A percentile compares a stretch with the other conserved stretches of the same genome.
These are phyloP conservation scores for Cladorrhinum sp. DNA, from an alignment of 2,329 filamentous ascomycete genomes.

Conservation along the genomic window DNA sequence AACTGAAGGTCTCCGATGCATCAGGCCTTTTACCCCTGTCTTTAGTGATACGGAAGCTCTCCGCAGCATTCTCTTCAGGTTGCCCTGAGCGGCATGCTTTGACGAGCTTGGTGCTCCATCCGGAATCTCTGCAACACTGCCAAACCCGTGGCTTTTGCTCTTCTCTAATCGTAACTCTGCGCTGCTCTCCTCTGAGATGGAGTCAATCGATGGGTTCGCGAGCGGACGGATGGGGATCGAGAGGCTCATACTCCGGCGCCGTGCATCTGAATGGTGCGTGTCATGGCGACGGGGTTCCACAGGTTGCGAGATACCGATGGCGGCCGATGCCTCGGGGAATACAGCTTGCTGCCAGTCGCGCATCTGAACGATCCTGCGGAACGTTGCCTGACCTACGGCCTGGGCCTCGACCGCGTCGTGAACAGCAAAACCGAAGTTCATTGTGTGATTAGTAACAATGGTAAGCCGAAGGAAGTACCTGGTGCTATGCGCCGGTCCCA, in stretches of 20 bases:
- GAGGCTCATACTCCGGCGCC: conserved; percentile 48
- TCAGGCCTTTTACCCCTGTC: conserved; percentile 42
- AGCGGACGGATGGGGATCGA: conserved; percentile 48
- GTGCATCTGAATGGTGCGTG: conserved; percentile 35
- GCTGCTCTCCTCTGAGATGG: conserved; percentile 36
- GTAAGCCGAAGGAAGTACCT: not conserved
- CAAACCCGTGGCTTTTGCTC: conserved; percentile 27
- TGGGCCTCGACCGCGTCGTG: not conserved
- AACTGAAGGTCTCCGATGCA: conserved; percentile 46
- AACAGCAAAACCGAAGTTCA: not conserved
- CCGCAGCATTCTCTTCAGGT: conserved; percentile 51
- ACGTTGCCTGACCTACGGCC: not conserved
- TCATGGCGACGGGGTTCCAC: conserved; percentile 20
- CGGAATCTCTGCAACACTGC: not conserved
- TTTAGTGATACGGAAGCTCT: conserved; percentile 54
- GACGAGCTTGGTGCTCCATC: conserved; percentile 8
- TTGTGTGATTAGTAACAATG: not conserved
- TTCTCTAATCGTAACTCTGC: conserved; percentile 29
- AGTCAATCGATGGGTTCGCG: conserved; percentile 43
- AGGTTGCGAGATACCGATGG: conserved; percentile 19
- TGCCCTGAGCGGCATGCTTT: conserved; percentile 30
- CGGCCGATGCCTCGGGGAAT: conserved; percentile 33
- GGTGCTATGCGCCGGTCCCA: not conserved
- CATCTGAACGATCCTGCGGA: not conserved
- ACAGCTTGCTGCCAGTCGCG: conserved; percentile 39